phyloP scores from a whole-genome alignment of 73 alveolate species.

The Paramecium sonneborni region DNA sequence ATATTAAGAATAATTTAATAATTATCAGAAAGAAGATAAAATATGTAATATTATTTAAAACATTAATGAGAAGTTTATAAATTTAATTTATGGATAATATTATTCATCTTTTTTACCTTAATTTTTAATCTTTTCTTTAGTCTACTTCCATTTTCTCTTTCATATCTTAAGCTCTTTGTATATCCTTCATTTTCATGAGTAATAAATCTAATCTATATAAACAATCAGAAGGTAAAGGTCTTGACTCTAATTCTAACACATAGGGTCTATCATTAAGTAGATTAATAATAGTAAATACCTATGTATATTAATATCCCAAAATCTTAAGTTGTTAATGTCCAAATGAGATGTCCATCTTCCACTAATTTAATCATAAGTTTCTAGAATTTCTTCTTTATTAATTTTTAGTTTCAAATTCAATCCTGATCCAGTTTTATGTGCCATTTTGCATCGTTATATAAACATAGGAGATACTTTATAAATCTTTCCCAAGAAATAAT shows the following conservation, averaged over 20 bases:
- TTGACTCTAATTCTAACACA: slow-evolving; percentile 43
- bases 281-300: neutral
- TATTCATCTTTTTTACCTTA: slow-evolving; percentile 20
- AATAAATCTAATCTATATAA: slow-evolving; percentile 42
- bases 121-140: slow-evolving; percentile 26
- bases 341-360: slow-evolving; percentile 50
- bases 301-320: slow-evolving; percentile 44
- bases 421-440: slow-evolving; percentile 56
- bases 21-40: neutral
- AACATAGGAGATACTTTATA: slow-evolving; percentile 10
- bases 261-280: slow-evolving; percentile 5
- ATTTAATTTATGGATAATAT: neutral
- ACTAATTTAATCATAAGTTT: neutral
- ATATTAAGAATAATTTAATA: neutral
- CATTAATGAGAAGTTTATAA: neutral
- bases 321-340: slow-evolving; percentile 15
- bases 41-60: neutral
- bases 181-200: slow-evolving; percentile 47
- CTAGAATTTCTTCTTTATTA: neutral
- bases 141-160: slow-evolving; percentile 62
- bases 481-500: slow-evolving; percentile 44
- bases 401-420: slow-evolving; percentile 15
- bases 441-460: neutral
- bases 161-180: neutral
- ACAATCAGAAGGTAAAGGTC: slow-evolving; percentile 63